A percentile compares a stretch with the other conserved stretches of the same genome.
Evolutionary conservation across 257 asterid species (phyloP).

Genomic region (Primulina tabacum): DNA sequence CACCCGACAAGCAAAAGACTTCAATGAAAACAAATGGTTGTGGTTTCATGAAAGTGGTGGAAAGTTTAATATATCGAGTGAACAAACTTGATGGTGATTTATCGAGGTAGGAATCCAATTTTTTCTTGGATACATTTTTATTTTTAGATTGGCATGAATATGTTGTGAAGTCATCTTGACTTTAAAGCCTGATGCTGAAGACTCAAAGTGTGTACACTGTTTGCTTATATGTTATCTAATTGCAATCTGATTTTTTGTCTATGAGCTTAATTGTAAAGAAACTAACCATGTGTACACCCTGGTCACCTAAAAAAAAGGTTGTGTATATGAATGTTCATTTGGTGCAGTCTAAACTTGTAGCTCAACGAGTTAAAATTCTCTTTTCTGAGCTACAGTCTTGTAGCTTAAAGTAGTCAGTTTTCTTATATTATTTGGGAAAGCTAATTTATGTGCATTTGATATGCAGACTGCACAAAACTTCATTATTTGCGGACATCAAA

Average conservation of each 20-base stretch:
- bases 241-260: neutral
- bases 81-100: slow-evolving; percentile 51
- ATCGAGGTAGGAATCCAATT: slow-evolving; percentile 40
- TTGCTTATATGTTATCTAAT: too few species aligned
- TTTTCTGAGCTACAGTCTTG: neutral
- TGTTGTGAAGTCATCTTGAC: slow-evolving; percentile 5
- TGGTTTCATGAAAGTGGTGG: slow-evolving; percentile 40
- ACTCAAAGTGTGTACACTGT: neutral
- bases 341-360: slow-evolving; percentile 1
- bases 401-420: neutral
- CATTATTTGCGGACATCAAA: slow-evolving; percentile 49
- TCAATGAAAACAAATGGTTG: slow-evolving; percentile 30
- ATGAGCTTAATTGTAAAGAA: neutral
- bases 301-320: neutral
- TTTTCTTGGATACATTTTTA: neutral
- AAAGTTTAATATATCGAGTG: slow-evolving; percentile 42
- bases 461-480: slow-evolving; percentile 60
- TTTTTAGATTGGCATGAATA: neutral
- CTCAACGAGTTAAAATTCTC: neutral
- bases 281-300: neutral
- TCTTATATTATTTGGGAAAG: neutral
- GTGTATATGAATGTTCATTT: neutral
- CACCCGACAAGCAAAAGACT: slow-evolving; percentile 35
- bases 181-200: neutral
- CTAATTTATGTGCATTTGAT: slow-evolving; percentile 25